These are phyloP conservation scores for Leccinum imitatum DNA, from an alignment of 768 basidiomycete genomes.

Conservation along the genomic window DNA sequence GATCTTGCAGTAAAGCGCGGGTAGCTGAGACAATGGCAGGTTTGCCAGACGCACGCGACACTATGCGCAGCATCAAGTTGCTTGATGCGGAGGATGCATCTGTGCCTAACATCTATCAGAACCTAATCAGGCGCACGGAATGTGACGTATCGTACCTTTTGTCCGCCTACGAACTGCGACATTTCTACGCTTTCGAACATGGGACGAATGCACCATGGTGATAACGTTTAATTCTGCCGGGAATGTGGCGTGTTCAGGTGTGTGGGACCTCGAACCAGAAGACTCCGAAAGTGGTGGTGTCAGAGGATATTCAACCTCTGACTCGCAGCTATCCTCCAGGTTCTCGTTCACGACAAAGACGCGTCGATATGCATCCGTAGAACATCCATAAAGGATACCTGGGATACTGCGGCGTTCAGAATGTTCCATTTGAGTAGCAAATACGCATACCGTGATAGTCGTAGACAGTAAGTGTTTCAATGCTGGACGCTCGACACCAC, in stretches of 20 bases:
- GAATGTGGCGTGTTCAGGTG: constrained; percentile 41
- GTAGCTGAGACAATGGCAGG: constrained; percentile 60
- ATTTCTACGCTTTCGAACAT: constrained; percentile 22
- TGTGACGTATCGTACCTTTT: constrained; percentile 24
- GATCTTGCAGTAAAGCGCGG: constrained; percentile 40
- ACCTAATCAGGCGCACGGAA: neutral
- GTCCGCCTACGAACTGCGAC: constrained; percentile 26
- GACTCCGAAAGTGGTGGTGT: constrained; percentile 79
- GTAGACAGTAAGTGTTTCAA: constrained; percentile 66
- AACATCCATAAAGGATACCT: constrained; percentile 45
- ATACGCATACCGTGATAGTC: constrained; percentile 61
- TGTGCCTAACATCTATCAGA: constrained; percentile 16
- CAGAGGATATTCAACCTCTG: constrained; percentile 66
- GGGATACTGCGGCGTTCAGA: constrained; percentile 7
- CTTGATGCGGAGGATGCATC: constrained; percentile 9
- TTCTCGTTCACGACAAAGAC: constrained; percentile 29
- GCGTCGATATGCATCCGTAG: constrained; percentile 42
- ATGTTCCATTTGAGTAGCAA: neutral
- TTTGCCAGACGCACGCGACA: constrained; percentile 62
- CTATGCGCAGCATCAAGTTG: constrained; percentile 51
- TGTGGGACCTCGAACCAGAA: constrained; percentile 62
- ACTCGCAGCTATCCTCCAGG: constrained; percentile 41
- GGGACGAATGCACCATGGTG: constrained; percentile 19
- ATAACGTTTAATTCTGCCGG: constrained; percentile 18
- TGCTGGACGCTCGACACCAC: constrained; percentile 66